A percentile compares a stretch with the other conserved stretches of the same genome.
phyloP scores from a whole-genome alignment of 2,329 filamentous ascomycete species.

The Macroventuria anomochaeta region DNA sequence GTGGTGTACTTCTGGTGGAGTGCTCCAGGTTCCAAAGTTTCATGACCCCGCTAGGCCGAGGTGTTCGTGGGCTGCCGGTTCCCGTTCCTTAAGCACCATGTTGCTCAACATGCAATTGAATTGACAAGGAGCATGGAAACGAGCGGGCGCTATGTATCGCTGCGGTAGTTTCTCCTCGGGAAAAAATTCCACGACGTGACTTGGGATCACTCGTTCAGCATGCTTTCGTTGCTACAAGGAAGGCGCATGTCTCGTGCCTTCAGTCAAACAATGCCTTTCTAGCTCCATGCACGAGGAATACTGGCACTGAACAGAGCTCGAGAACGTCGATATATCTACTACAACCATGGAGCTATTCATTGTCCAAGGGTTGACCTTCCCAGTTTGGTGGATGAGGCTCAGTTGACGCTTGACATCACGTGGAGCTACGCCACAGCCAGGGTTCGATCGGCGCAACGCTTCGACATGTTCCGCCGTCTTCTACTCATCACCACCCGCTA shows the following conservation, averaged over 20 bases:
- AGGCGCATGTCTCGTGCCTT: no score
- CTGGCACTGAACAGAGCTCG: no score
- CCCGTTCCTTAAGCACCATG: no score
- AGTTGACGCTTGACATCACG: slow-evolving; percentile 27
- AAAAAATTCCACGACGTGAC: no score
- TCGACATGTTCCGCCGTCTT: slow-evolving; percentile 34
- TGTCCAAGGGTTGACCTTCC: background rate
- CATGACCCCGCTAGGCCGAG: slow-evolving; percentile 30
- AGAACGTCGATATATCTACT: background rate
- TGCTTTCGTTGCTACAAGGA: no score
- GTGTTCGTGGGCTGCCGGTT: background rate
- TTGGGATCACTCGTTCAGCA: no score
- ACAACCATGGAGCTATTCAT: background rate
- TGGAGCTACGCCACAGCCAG: slow-evolving; percentile 16
- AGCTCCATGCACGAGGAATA: no score
- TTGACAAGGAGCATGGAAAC: no score
- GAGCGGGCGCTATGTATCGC: no score
- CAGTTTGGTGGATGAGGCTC: slow-evolving; percentile 4
- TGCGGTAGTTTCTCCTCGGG: no score
- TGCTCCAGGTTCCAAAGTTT: slow-evolving; percentile 3
- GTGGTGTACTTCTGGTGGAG: background rate
- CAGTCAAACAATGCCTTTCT: no score
- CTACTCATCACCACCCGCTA: slow-evolving; percentile 27
- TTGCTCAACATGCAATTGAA: no score
- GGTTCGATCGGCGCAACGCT: slow-evolving; percentile 27